phyloP scores from a whole-genome alignment of 2,329 filamentous ascomycete genomes.

The Colletotrichum aenigma region DNA sequence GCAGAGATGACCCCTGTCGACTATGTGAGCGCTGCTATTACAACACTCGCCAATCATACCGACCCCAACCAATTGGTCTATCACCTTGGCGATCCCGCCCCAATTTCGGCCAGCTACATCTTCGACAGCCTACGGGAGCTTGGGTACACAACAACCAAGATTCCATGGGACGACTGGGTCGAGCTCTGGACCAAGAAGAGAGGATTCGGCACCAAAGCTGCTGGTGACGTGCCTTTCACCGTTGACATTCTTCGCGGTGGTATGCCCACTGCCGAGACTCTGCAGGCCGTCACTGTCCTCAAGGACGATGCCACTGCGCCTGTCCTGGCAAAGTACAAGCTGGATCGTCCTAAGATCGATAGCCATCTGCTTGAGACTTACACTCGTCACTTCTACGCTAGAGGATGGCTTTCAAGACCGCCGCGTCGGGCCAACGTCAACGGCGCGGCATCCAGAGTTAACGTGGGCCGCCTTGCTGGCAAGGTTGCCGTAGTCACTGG shows the following conservation, averaged over 20 bases:
- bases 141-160: slow-evolving; percentile 70
- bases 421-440: slow-evolving; percentile 51
- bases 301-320: slow-evolving; percentile 72
- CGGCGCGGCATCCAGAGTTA: slow-evolving; percentile 21
- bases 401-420: slow-evolving; percentile 74
- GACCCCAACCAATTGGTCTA: slow-evolving; percentile 69
- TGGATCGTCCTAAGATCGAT: slow-evolving; percentile 74
- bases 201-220: slow-evolving; percentile 61
- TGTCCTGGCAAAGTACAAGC: slow-evolving; percentile 52
- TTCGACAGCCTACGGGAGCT: slow-evolving; percentile 69
- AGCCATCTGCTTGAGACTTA: slow-evolving; percentile 76
- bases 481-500: slow-evolving; percentile 79
- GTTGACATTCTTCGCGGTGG: slow-evolving; percentile 80
- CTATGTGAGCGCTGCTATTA: slow-evolving; percentile 77
- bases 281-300: slow-evolving; percentile 74
- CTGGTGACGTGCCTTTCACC: slow-evolving; percentile 75
- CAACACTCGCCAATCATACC: slow-evolving; percentile 69
- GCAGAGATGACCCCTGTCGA: slow-evolving; percentile 87
- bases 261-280: slow-evolving; percentile 77
- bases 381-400: slow-evolving; percentile 78
- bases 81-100: slow-evolving; percentile 76
- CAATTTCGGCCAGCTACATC: slow-evolving; percentile 67
- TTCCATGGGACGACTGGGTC: slow-evolving; percentile 78
- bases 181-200: slow-evolving; percentile 74
- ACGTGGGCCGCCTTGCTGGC: slow-evolving; percentile 66